Evolutionary conservation across 2,329 filamentous ascomycete species (phyloP), one percentile per base, ranked within the genome.

Genomic region (Stagonosporopsis tanaceti): DNA sequence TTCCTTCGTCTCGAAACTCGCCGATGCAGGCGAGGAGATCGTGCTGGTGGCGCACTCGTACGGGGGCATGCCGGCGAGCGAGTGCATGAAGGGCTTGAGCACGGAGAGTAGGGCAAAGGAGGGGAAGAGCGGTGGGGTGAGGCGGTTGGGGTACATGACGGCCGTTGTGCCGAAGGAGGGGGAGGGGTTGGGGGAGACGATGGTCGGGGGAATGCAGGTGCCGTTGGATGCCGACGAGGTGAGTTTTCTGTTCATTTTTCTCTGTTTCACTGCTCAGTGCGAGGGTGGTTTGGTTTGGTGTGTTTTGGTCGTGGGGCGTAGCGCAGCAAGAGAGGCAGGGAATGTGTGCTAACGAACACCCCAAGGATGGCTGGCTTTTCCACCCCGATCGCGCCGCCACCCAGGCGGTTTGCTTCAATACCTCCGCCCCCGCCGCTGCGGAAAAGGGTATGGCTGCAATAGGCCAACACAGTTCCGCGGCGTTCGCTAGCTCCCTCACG

Each of bases 401-500:
- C 1, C 12, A 11, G 2, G 48, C 25, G 11, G 20, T 50, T 12
- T 61, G 61, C 41, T 59, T 55, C 50, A 63, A 66, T 27, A 34
- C 32, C 12, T n/a, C 32, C 14, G 3, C 12, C 14, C 32, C 32
- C 12, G 5, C 32, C 4, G 32, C 32, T 14, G 32, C 32, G n/a
- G 14, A 34, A 34, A 34, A 15, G 5, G 32, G 32, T 8, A 34
- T 34, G 32, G 32, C 32, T 15, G 32, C 32, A 17, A 47, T 64
- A 14, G 32, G 55, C 1, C 60, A 58, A 2, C 78, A 80, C 39
- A 77, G 76, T 0, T 61, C 64, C 3, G 54, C 64, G 14, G 70
- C 68, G 32, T 79, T 79, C 57, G 34, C 47, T 0, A 67, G 60
- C 14, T 44, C 61, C 0, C 54, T 79, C 35, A 76, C 72, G 0